Percentiles rank a stretch among this genome's conserved stretches.
Conservation (phyloP, 2,329 filamentous ascomycete species). For the Didymella arachidicola region DNA sequence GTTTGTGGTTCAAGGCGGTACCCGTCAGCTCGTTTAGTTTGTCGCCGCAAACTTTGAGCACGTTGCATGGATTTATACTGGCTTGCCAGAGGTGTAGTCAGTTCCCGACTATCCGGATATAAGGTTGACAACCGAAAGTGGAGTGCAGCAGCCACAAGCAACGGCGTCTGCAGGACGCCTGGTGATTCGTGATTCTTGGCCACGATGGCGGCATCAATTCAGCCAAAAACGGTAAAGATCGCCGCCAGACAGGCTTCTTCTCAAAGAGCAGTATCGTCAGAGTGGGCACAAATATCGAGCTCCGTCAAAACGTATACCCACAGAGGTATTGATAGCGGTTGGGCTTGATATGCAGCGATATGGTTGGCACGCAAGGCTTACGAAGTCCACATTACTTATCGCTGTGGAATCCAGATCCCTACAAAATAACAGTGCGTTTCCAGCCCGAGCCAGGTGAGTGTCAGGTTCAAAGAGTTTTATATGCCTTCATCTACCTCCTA, state of each 20-base stretch:
- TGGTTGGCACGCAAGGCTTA: conserved; percentile 4
- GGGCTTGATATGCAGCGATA: not conserved
- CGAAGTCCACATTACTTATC: conserved; percentile 1
- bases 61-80: not conserved
- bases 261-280: conserved; percentile 12
- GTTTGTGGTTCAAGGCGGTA: not conserved
- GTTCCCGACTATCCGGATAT: not conserved
- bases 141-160: not conserved
- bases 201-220: conserved; percentile 20
- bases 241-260: not conserved
- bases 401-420: too few relatives aligned
- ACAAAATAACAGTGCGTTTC: too few relatives aligned
- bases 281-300: conserved; percentile 26
- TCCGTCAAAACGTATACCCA: conserved; percentile 1
- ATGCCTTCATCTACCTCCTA: too few relatives aligned
- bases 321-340: not conserved
- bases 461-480: too few relatives aligned
- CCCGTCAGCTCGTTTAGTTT: not conserved
- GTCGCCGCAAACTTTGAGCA: not conserved
- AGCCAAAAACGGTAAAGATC: conserved; percentile 17
- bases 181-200: conserved; percentile 25
- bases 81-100: too few relatives aligned
- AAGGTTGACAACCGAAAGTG: conserved; percentile 2
- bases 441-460: too few relatives aligned
- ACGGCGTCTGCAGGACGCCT: not conserved